These are phyloP conservation scores for Amaranthus cruentus DNA, from an alignment of 148 eudicot genomes.

Conservation along the genomic window DNA sequence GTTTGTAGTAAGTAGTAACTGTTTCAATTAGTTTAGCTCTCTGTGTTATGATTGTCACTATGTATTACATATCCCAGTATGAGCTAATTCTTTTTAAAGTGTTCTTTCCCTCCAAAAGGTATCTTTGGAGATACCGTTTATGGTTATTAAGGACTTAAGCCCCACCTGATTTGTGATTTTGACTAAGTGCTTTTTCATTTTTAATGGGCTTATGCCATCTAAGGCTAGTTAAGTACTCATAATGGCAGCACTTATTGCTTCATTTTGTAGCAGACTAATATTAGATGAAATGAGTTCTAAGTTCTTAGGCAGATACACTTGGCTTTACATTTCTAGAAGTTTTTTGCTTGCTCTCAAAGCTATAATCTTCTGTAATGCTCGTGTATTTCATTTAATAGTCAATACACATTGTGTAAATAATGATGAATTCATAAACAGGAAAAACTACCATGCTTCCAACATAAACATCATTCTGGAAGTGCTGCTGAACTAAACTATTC, in stretches of 20 bases:
- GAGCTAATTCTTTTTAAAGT: no score
- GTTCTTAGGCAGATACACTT: neutral
- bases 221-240: neutral
- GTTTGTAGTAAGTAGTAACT: neutral
- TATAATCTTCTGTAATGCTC: constrained; percentile 4
- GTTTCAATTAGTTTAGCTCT: no score
- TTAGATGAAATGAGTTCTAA: neutral
- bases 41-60: no score
- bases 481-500: constrained; percentile 42
- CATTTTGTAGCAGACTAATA: neutral
- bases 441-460: constrained; percentile 43
- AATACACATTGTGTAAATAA: neutral
- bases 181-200: no score
- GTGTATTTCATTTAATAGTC: neutral
- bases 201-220: no score
- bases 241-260: neutral
- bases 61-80: no score
- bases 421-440: constrained; percentile 30
- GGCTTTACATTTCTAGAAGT: neutral
- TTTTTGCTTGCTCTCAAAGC: constrained; percentile 3
- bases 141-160: no score
- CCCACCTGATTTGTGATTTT: no score
- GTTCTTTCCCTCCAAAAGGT: no score
- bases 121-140: no score
- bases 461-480: constrained; percentile 32